A percentile compares a stretch with the other conserved stretches of the same genome.
phyloP scores from a whole-genome alignment of 768 basidiomycete species.

The Trichaptum fuscoviolaceum region DNA sequence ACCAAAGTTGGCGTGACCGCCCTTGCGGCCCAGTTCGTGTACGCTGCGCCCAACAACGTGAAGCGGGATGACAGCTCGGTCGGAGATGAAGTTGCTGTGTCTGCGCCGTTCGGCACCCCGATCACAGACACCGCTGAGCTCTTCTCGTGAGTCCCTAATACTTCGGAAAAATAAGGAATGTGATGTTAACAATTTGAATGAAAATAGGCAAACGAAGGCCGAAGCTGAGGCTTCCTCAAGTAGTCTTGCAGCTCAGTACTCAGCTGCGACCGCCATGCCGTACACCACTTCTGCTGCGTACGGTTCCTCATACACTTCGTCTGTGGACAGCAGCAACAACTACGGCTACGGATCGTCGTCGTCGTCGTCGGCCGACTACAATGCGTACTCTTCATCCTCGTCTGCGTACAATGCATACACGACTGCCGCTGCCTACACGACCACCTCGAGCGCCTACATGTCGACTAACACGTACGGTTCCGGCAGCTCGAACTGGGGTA shows the following conservation, averaged over 20 bases:
- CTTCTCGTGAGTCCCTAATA: slow-evolving; percentile 28
- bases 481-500: slow-evolving; percentile 53
- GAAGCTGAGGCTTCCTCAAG: too few relatives aligned
- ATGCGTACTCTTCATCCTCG: slow-evolving; percentile 2
- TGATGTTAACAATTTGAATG: too few relatives aligned
- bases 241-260: too few relatives aligned
- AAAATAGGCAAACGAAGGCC: too few relatives aligned
- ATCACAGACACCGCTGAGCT: slow-evolving; percentile 35
- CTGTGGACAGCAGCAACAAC: too few relatives aligned
- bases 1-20: slow-evolving; percentile 50
- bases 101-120: slow-evolving; percentile 41
- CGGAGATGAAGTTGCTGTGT: slow-evolving; percentile 32
- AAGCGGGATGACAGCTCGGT: slow-evolving; percentile 9
- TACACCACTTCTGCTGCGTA: too few relatives aligned
- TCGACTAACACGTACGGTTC: slow-evolving; percentile 55
- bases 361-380: neutral
- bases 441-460: slow-evolving; percentile 19
- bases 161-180: neutral
- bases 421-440: slow-evolving; percentile 11
- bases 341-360: too few relatives aligned
- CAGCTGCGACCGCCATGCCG: too few relatives aligned
- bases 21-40: slow-evolving; percentile 45
- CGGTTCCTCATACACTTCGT: too few relatives aligned
- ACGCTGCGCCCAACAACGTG: slow-evolving; percentile 42
- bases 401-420: slow-evolving; percentile 9